These are phyloP conservation scores for Xylaria cubensis DNA, from an alignment of 495 filamentous ascomycete species.

Conservation along the genomic window DNA sequence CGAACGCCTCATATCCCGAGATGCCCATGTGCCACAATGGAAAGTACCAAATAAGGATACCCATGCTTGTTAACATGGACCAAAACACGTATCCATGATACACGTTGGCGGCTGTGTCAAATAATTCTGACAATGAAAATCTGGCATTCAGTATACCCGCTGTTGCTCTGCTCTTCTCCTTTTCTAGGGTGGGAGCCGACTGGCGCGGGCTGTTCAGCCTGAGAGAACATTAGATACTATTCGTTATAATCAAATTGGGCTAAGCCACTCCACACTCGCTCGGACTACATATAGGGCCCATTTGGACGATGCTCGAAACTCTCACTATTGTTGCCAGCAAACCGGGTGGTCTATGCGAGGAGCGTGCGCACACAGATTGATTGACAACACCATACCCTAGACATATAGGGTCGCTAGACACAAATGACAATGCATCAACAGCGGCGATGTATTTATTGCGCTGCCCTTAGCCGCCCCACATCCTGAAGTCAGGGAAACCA, in stretches of 20 bases:
- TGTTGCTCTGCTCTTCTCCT: constrained; percentile 82
- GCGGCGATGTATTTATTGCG: neutral
- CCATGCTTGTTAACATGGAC: constrained; percentile 89
- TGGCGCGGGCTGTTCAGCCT: constrained; percentile 64
- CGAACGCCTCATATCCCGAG: constrained; percentile 90
- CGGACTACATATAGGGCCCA: constrained; percentile 28
- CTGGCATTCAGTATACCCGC: constrained; percentile 71
- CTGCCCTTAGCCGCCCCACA: neutral
- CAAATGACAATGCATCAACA: constrained; percentile 9
- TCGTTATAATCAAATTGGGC: neutral
- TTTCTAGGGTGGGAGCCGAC: constrained; percentile 81
- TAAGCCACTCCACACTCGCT: constrained; percentile 37
- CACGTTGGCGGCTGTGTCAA: constrained; percentile 86
- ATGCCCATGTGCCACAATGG: constrained; percentile 99
- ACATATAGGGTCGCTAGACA: neutral
- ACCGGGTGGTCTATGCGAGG: neutral
- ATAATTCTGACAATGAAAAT: constrained; percentile 75
- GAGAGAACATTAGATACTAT: constrained; percentile 48
- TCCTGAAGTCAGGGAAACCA: neutral
- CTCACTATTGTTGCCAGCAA: constrained; percentile 1
- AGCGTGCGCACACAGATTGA: neutral
- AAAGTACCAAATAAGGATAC: constrained; percentile 94
- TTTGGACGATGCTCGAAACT: neutral
- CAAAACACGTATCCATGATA: constrained; percentile 98
- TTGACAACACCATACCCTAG: neutral